Evolutionary conservation across 192 early-diverging fungal species (phyloP).

Genomic region (Coemansia erecta): DNA sequence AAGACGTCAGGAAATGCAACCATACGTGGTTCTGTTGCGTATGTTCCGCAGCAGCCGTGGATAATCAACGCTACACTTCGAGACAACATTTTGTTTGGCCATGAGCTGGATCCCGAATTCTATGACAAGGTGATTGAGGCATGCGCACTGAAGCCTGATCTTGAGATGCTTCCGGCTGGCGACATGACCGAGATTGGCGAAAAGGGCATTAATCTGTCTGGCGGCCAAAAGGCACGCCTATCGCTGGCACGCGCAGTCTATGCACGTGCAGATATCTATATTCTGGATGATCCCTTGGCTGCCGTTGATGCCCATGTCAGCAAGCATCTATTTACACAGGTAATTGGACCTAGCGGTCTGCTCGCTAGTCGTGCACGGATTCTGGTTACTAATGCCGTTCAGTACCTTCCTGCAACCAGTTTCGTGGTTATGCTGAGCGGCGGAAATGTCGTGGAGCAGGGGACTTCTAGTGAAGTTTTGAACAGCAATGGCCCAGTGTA

Average conservation of each 20-base stretch:
- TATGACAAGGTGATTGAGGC: constrained; percentile 59
- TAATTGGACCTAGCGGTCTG: constrained; percentile 50
- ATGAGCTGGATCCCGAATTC: constrained; percentile 49
- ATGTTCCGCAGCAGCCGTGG: constrained; percentile 64
- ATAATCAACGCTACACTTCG: constrained; percentile 64
- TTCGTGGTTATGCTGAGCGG: constrained; percentile 50
- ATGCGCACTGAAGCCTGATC: constrained; percentile 55
- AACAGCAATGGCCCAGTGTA: constrained; percentile 30
- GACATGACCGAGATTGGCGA: constrained; percentile 63
- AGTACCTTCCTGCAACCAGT: constrained; percentile 52
- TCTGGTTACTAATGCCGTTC: constrained; percentile 59
- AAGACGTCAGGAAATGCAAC: constrained; percentile 26
- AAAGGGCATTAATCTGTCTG: constrained; percentile 65
- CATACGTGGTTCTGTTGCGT: constrained; percentile 47
- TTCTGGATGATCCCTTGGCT: constrained; percentile 22
- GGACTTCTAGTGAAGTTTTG: constrained; percentile 50
- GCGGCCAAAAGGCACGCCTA: constrained; percentile 1
- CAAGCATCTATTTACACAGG: constrained; percentile 58
- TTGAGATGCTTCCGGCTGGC: constrained; percentile 57
- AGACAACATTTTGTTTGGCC: constrained; percentile 69
- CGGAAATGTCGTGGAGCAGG: constrained; percentile 53
- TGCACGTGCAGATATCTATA: constrained; percentile 59
- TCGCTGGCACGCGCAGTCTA: constrained; percentile 43
- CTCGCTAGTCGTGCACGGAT: constrained; percentile 53
- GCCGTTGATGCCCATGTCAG: constrained; percentile 67